Conservation (phyloP, 306 rosid genomes). For the Nissolia schottii region DNA sequence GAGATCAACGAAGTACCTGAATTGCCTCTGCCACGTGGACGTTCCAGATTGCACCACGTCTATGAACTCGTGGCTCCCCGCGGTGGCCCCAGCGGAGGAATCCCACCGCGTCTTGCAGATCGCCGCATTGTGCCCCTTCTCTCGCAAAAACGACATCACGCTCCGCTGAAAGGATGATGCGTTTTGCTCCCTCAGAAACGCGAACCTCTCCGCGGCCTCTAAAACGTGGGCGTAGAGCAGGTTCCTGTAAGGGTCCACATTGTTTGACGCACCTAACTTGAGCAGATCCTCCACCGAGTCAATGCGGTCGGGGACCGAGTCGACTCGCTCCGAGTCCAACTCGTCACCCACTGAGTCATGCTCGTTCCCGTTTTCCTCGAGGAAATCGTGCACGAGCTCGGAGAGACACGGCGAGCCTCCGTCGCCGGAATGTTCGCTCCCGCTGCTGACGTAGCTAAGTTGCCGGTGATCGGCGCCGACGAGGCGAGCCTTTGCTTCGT, state of each 20-base stretch:
- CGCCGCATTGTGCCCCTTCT: slow-evolving; percentile 68
- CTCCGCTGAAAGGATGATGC: slow-evolving; percentile 28
- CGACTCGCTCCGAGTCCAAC: slow-evolving; percentile 47
- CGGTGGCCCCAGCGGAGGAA: slow-evolving; percentile 34
- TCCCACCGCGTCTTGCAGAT: slow-evolving; percentile 77
- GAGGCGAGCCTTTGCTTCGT: slow-evolving; percentile 58
- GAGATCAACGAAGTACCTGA: slow-evolving; percentile 60
- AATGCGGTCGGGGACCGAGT: slow-evolving; percentile 29
- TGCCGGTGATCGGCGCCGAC: slow-evolving; percentile 35
- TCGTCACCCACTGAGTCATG: not conserved
- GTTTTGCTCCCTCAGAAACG: slow-evolving; percentile 20
- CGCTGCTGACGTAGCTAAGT: slow-evolving; percentile 55
- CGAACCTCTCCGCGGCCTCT: slow-evolving; percentile 38
- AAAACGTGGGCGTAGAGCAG: slow-evolving; percentile 41
- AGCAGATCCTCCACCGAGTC: slow-evolving; percentile 30
- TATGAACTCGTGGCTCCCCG: slow-evolving; percentile 66
- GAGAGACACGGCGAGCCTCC: slow-evolving; percentile 52
- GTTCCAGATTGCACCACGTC: slow-evolving; percentile 43
- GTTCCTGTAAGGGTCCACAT: slow-evolving; percentile 34
- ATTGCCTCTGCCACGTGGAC: slow-evolving; percentile 24
- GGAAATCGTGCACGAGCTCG: slow-evolving; percentile 63
- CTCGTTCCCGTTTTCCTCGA: slow-evolving; percentile 22
- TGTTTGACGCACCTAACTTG: not conserved
- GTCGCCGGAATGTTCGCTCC: slow-evolving; percentile 65
- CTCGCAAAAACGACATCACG: slow-evolving; percentile 56